phyloP scores from a whole-genome alignment of 2,329 filamentous ascomycete species.

The Chrysoporthe puriensis region DNA sequence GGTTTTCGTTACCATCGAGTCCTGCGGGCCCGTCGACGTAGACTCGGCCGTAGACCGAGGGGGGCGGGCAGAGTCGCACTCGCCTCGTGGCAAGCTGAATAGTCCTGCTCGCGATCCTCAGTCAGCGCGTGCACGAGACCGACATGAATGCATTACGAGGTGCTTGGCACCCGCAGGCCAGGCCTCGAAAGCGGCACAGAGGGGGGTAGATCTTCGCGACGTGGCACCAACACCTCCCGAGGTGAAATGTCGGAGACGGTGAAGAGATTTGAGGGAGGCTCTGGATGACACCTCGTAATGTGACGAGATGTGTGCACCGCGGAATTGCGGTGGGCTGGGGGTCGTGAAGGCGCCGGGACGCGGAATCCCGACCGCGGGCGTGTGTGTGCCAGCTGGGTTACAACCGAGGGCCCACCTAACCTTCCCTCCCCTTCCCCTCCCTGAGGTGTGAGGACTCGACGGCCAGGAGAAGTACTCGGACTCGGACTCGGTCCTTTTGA shows the following conservation, averaged over 20 bases:
- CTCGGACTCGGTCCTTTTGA: not conserved
- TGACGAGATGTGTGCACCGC: not conserved
- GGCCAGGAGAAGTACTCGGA: not conserved
- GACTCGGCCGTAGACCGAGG: not conserved
- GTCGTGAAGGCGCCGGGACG: conserved; percentile 1
- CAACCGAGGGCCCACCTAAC: not conserved
- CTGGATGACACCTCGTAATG: conserved; percentile 3
- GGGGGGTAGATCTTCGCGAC: not conserved
- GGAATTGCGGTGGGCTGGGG: not conserved
- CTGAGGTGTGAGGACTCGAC: not conserved
- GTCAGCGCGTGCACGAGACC: conserved; percentile 5
- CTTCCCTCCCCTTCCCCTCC: not conserved
- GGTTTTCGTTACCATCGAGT: not conserved
- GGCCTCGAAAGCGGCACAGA: not conserved
- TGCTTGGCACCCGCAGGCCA: not conserved
- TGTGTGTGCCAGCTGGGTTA: not conserved
- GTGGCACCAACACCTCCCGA: not conserved
- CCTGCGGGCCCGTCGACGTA: not conserved
- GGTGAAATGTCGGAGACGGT: not conserved
- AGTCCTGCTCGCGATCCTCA: not conserved
- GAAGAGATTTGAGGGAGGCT: not conserved
- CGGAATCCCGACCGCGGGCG: not conserved
- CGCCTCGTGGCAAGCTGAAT: not conserved
- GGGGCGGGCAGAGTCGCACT: not conserved
- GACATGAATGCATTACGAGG: not conserved